These are phyloP conservation scores for Saksenaea vasiformis DNA, from an alignment of 371 early-diverging fungal genomes.

Conservation along the genomic window DNA sequence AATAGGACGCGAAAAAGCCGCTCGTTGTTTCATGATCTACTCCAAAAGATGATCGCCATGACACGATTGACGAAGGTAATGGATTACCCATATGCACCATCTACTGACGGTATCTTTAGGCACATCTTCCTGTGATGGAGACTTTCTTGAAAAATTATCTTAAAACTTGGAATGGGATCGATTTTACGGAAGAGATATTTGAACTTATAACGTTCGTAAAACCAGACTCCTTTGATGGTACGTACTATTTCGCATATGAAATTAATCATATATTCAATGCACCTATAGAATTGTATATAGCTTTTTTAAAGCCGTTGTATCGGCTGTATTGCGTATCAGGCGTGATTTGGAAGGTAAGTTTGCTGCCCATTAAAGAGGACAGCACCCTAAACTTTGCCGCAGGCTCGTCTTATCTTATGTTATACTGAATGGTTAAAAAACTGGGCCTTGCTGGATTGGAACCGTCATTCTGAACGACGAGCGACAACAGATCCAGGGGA, in stretches of 20 bases:
- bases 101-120: constrained; percentile 21
- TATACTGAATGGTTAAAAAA: constrained; percentile 48
- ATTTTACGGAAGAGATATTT: constrained; percentile 50
- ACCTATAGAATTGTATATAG: constrained; percentile 27
- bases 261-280: background rate
- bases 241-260: background rate
- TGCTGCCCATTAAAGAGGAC: background rate
- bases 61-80: constrained; percentile 49
- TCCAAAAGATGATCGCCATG: constrained; percentile 36
- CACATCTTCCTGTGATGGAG: constrained; percentile 52
- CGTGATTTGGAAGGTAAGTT: constrained; percentile 51
- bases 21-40: constrained; percentile 32
- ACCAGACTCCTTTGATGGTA: constrained; percentile 53
- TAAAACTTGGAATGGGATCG: constrained; percentile 54
- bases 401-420: constrained; percentile 48
- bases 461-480: constrained; percentile 28
- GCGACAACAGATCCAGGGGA: constrained; percentile 12
- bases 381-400: background rate
- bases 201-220: constrained; percentile 46
- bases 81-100: background rate
- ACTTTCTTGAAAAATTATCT: constrained; percentile 46
- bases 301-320: constrained; percentile 47
- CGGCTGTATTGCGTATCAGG: constrained; percentile 41
- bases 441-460: constrained; percentile 59
- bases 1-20: constrained; percentile 32